phyloP scores from a whole-genome alignment of 2,329 filamentous ascomycete genomes.

The Aspergillus ibericus region DNA sequence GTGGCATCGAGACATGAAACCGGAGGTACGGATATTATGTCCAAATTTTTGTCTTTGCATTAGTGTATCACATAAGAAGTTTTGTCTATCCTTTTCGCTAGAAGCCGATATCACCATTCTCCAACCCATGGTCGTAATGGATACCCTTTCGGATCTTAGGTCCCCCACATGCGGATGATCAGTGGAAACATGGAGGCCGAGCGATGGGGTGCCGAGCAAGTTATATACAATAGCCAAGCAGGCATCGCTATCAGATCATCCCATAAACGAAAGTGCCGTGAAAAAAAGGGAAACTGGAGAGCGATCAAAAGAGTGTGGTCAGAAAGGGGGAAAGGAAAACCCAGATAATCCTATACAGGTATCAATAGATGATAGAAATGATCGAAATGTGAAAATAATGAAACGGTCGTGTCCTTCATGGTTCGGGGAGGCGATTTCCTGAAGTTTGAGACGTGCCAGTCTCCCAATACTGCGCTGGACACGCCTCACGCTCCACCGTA shows the following conservation, averaged over 20 bases:
- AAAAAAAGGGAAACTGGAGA: background rate
- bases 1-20: background rate
- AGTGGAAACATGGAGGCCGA: background rate
- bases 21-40: background rate
- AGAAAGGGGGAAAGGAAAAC: background rate
- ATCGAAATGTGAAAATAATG: background rate
- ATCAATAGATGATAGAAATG: background rate
- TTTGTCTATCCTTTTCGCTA: conserved; percentile 1
- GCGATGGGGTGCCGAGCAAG: background rate
- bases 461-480: conserved; percentile 15
- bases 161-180: conserved; percentile 1
- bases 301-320: background rate
- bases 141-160: background rate
- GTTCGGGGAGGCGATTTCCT: conserved; percentile 2
- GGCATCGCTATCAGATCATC: background rate
- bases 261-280: background rate
- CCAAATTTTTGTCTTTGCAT: background rate
- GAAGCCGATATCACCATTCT: background rate
- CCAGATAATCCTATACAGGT: background rate
- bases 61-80: background rate
- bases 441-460: background rate
- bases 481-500: conserved; percentile 21
- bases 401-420: conserved; percentile 9
- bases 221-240: background rate
- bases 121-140: background rate